A percentile compares a stretch with the other conserved stretches of the same genome.
Evolutionary conservation across 352 stramenopile genomes (phyloP).

Genomic region (Blastocystis sp.): DNA sequence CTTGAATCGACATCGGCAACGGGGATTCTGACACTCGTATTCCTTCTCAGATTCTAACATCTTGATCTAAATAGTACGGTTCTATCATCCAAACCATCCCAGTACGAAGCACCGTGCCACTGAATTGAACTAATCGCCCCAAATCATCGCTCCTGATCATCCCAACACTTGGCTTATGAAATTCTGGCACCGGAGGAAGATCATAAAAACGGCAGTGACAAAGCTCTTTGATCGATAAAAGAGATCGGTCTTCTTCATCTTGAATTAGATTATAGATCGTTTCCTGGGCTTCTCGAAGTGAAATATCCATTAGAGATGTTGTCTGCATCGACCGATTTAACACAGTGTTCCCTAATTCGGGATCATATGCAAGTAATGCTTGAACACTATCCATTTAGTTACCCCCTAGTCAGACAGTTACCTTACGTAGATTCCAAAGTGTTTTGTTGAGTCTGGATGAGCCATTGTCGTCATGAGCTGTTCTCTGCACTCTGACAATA

Average conservation of each 20-base stretch:
- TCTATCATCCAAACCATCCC: not conserved
- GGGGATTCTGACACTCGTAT: conserved; percentile 44
- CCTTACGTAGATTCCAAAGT: conserved; percentile 51
- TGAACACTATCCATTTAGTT: not conserved
- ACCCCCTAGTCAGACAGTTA: not conserved
- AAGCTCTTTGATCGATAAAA: conserved; percentile 3
- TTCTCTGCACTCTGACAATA: conserved; percentile 40
- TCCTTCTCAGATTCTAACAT: conserved; percentile 60
- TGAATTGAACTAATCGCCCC: conserved; percentile 52
- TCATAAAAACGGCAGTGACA: conserved; percentile 54
- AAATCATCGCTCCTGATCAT: conserved; percentile 52
- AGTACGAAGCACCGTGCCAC: conserved; percentile 34
- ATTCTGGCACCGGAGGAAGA: conserved; percentile 38
- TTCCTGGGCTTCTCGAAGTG: conserved; percentile 16
- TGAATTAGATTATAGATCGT: not conserved
- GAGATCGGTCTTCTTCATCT: not conserved
- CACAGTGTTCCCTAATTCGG: conserved; percentile 26
- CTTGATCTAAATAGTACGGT: conserved; percentile 10
- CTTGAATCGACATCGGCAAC: conserved; percentile 40
- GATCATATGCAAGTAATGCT: conserved; percentile 5
- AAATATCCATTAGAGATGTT: conserved; percentile 19
- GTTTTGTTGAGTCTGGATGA: conserved; percentile 20
- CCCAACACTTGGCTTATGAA: conserved; percentile 40
- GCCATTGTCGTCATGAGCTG: conserved; percentile 21
- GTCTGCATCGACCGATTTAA: conserved; percentile 44